phyloP scores from a whole-genome alignment of 768 basidiomycete species.

The Mycena vulgaris region DNA sequence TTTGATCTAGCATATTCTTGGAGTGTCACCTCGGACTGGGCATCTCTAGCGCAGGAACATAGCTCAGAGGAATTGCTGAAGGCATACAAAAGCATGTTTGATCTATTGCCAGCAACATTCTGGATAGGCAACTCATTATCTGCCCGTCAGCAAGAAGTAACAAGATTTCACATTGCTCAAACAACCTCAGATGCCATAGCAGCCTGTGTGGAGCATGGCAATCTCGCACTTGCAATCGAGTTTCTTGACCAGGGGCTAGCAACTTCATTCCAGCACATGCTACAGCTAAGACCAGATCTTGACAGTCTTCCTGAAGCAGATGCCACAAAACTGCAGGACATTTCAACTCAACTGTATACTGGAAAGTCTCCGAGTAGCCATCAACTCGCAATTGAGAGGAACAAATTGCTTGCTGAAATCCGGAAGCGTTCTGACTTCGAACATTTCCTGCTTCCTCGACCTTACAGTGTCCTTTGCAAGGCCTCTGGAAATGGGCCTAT shows the following conservation, averaged over 20 bases:
- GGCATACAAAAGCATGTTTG: no score
- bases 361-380: not conserved
- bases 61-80: not conserved
- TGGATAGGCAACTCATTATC: not conserved
- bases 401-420: not conserved
- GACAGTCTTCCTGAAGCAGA: not conserved
- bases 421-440: no score
- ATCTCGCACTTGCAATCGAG: not conserved
- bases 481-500: not conserved
- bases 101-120: not conserved
- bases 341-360: not conserved
- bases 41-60: not conserved
- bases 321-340: not conserved
- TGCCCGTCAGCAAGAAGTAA: not conserved
- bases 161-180: not conserved
- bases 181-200: not conserved
- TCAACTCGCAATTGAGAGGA: not conserved
- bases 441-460: not conserved
- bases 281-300: not conserved
- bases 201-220: not conserved
- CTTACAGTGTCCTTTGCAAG: not conserved
- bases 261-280: not conserved
- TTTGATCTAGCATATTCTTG: not conserved
- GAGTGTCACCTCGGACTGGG: not conserved
- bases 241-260: not conserved